These are phyloP conservation scores for Microbotryomycetes sp. DNA, from an alignment of 1,284 basidiomycete species.

Conservation along the genomic window DNA sequence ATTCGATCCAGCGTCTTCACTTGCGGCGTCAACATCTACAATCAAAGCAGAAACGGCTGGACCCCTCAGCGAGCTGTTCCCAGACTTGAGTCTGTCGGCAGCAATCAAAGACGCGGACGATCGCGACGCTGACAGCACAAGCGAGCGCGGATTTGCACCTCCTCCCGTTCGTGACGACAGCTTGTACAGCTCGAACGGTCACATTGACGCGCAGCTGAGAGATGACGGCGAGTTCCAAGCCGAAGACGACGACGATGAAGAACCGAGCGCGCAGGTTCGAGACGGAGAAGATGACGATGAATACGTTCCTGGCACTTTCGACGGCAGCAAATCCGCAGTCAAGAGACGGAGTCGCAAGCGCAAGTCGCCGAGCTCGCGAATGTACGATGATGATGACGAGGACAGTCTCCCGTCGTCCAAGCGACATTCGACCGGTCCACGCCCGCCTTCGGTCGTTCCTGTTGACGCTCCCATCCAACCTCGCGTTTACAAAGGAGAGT, in stretches of 20 bases:
- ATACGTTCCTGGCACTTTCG: background rate
- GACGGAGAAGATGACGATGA: background rate
- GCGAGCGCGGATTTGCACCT: no score
- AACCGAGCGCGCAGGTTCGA: background rate
- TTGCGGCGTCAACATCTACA: background rate
- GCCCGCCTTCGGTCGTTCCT: no score
- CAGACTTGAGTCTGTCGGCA: background rate
- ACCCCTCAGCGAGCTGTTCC: background rate
- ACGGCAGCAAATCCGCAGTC: background rate
- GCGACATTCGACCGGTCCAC: no score
- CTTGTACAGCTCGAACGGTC: no score
- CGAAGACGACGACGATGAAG: background rate
- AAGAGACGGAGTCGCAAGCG: background rate
- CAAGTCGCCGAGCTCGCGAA: background rate
- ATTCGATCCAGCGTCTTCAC: background rate
- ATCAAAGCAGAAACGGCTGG: background rate
- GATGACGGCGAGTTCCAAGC: no score
- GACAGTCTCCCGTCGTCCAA: no score
- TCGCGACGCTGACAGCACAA: no score
- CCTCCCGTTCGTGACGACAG: no score
- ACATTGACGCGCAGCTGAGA: no score
- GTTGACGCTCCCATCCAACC: constrained; percentile 10
- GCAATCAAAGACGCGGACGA: background rate
- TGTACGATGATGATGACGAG: no score
- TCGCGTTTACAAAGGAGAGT: constrained; percentile 8